These are phyloP conservation scores for Suillus brevipes DNA, from an alignment of 768 basidiomycete genomes.

Conservation along the genomic window DNA sequence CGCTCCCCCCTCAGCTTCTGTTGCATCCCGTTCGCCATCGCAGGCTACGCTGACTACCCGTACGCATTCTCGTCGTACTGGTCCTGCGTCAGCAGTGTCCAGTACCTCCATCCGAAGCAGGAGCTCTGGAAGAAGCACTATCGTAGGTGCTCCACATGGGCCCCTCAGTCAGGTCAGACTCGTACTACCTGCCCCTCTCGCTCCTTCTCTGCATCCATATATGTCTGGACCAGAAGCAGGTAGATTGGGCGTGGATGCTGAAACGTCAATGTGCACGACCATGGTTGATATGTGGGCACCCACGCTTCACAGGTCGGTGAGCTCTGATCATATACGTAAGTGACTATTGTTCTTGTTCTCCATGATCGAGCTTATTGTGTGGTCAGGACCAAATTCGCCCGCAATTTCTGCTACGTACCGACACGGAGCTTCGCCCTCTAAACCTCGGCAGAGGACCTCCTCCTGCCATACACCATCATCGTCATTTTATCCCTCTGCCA, in stretches of 20 bases:
- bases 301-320: constrained; percentile 12
- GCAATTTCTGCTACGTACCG: not conserved
- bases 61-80: constrained; percentile 25
- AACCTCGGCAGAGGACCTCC: not conserved
- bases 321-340: constrained; percentile 14
- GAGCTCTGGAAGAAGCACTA: constrained; percentile 33
- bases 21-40: constrained; percentile 14
- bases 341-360: not conserved
- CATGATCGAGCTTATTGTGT: not conserved
- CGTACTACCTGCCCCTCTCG: constrained; percentile 66
- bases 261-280: constrained; percentile 22
- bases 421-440: constrained; percentile 1
- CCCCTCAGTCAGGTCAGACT: constrained; percentile 64
- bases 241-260: constrained; percentile 12
- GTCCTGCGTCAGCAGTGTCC: constrained; percentile 42
- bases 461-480: not conserved
- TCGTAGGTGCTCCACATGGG: constrained; percentile 62
- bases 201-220: constrained; percentile 36
- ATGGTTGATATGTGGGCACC: constrained; percentile 42
- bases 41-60: constrained; percentile 13
- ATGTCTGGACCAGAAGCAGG: constrained; percentile 15
- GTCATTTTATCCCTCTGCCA: not conserved
- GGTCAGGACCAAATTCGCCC: constrained; percentile 4
- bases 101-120: constrained; percentile 32
- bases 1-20: constrained; percentile 21